Percentiles rank a stretch among this genome's conserved stretches.
Conservation (phyloP, 768 basidiomycete genomes). For the Cystofilobasidium capitatum region DNA sequence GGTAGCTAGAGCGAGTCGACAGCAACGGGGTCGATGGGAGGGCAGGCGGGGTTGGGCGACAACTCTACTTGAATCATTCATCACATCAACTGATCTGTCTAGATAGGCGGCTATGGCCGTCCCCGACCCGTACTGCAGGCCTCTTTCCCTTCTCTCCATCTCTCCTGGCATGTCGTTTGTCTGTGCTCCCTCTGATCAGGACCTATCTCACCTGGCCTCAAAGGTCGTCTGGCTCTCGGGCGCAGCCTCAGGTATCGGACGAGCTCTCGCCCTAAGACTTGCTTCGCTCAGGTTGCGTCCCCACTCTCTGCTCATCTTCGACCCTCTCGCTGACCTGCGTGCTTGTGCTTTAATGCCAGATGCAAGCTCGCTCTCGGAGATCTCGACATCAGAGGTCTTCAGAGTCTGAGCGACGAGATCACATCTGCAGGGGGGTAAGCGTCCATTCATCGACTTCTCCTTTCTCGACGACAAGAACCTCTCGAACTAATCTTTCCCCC, state of each 20-base stretch:
- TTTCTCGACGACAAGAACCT: neutral
- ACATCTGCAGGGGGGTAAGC: conserved; percentile 9
- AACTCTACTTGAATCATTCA: too few species aligned
- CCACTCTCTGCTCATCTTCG: too few species aligned
- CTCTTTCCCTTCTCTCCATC: too few species aligned
- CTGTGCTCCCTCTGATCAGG: too few species aligned
- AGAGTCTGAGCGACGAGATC: neutral
- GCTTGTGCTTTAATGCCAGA: neutral
- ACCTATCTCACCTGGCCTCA: too few species aligned
- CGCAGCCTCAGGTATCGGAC: conserved; percentile 13
- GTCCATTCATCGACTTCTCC: neutral
- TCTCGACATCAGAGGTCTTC: neutral
- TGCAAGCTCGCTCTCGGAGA: conserved; percentile 20
- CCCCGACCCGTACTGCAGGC: too few species aligned
- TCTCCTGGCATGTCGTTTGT: too few species aligned
- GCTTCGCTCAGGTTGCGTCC: neutral
- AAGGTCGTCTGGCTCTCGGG: conserved; percentile 15
- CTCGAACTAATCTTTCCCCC: neutral
- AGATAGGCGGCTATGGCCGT: too few species aligned
- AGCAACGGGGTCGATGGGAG: too few species aligned
- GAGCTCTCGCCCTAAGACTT: conserved; percentile 3
- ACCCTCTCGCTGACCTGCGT: neutral
- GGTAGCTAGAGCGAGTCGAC: too few species aligned
- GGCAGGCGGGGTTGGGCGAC: too few species aligned
- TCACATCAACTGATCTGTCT: too few species aligned